Evolutionary conservation across 108 stramenopile genomes (phyloP), one percentile per base, ranked within the genome.

Genomic region (Phaeodactylum tricornutum): DNA sequence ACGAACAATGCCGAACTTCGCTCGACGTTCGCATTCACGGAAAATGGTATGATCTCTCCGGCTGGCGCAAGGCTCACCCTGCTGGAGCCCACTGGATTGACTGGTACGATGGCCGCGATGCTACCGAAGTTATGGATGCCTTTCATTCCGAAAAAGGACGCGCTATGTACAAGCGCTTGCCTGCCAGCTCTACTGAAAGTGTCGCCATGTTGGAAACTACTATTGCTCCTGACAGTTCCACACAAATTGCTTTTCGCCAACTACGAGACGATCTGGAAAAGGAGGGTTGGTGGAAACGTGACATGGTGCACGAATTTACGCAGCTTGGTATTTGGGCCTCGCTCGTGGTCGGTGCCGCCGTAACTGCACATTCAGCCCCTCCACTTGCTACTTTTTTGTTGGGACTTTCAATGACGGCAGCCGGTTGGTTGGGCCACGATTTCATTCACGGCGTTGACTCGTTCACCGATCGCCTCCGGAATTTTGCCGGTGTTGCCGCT

Each of bases 401-500:
- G 21, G 78, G 50, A 2, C 32, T 95, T 15, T 71, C 77, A 37
- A 81, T 90, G 79, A 90, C 88, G 0, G 80, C 82, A 31, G 81
- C 87, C 25, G 93, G 93, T 9, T 95, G 90, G 90, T 60, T 95
- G 29, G 90, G 87, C 11, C 93, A 95, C 62, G 93, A 95, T 56
- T 90, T 87, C 59, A 76, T 90, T 51, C 93, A 95, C 61, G 93
- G 93, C 8, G 68, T 83, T 8, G 84, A 92, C 50, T 57, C 72
- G 15, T 84, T 80, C 60, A 36, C 70, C 45, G 45, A 65, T 27
- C 30, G 49, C 19, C 48, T 89, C 66, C 57, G 92, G 25, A 70
- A 72, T 33, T 87, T 85, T 61, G 75, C 69, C 19, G 75, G 74
- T 29, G 23, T 79, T 15, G 82, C 75, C 0, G 81, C 77, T 23